Evolutionary conservation across 2,329 filamentous ascomycete species (phyloP), one percentile per base, ranked within the genome.

Genomic region (Spiromastix sp.): DNA sequence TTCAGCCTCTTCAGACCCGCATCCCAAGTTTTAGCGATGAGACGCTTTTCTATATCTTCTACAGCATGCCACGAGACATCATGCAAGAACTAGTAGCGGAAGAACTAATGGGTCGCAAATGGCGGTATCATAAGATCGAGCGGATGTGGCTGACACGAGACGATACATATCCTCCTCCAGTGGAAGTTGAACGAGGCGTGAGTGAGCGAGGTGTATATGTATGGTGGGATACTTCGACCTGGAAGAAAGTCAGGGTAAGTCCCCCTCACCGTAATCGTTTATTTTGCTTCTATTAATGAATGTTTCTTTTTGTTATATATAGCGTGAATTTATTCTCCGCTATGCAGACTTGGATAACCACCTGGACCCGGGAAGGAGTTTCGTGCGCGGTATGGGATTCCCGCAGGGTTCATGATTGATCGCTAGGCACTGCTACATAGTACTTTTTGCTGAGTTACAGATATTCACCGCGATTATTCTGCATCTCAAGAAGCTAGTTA

Each of bases 21-120:
- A 71, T 78, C 44, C 58, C 64, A 3, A 70, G 69, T 36, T 77
- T 78, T 54, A 70, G 66, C 27, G 67, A 75, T 43, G 77, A 81
- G 51, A 81, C 77, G 0, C 62, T 81, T 4, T 78, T 81, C 51
- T 77, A 74, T 50, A 78, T 81, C 40, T 81, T 81, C 64, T 81
- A 80, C 57, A 76, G 74, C 42, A 72, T 74, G 60, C 75, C 77
- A 10, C 64, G 73, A 39, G 76, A 80, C 48, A 68, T 79, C 37
- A 65, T 76, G 52, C 77, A 81, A 50, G 77, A 81, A 49, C 61
- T 77, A 30, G 77, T 76, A 4, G 77, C 77, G 5, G 66, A 70
- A 38, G 77, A 81, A 50, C 57, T 81, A 48, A 69, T 68, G 58
- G 59, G 61, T 13, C 60, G 66, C 40, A 70, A 70, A 45, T 70